Evolutionary conservation across 1,284 basidiomycete genomes (phyloP).

Genomic region (Crucibulum cyathiforme): DNA sequence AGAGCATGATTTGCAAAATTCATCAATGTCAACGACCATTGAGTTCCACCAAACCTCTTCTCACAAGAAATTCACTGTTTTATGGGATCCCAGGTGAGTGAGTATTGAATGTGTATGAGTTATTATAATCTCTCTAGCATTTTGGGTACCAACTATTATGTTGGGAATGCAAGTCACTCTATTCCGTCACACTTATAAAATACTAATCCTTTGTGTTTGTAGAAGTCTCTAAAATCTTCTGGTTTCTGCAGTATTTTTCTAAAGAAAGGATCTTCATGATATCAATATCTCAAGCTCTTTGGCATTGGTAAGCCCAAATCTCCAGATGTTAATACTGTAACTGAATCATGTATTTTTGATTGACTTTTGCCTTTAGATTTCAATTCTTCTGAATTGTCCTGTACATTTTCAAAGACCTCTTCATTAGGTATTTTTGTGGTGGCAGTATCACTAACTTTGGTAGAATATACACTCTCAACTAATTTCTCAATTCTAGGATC

Average conservation of each 20-base stretch:
- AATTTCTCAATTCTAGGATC: too few relatives aligned
- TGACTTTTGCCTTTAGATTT: background rate
- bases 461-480: too few relatives aligned
- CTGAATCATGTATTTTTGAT: slow-evolving; percentile 1
- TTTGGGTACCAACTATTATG: slow-evolving; percentile 13
- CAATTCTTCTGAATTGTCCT: background rate
- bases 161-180: slow-evolving; percentile 39
- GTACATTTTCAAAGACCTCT: background rate
- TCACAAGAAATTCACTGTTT: slow-evolving; percentile 30
- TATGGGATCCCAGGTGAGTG: slow-evolving; percentile 33
- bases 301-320: slow-evolving; percentile 4
- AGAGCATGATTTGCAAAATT: slow-evolving; percentile 28
- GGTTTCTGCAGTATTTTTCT: slow-evolving; percentile 18
- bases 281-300: slow-evolving; percentile 10
- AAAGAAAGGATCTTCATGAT: slow-evolving; percentile 25
- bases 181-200: slow-evolving; percentile 10
- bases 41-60: slow-evolving; percentile 39
- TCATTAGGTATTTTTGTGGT: background rate
- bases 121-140: slow-evolving; percentile 31
- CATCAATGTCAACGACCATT: slow-evolving; percentile 23
- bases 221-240: slow-evolving; percentile 22
- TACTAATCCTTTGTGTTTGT: slow-evolving; percentile 19
- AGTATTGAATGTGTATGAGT: slow-evolving; percentile 30
- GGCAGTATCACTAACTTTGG: too few relatives aligned
- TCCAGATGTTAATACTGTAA: background rate